Evolutionary conservation across 1,139 yeast genomes (phyloP), one percentile per base, ranked within the genome.

Genomic region (Yamadazyma conglobata): DNA sequence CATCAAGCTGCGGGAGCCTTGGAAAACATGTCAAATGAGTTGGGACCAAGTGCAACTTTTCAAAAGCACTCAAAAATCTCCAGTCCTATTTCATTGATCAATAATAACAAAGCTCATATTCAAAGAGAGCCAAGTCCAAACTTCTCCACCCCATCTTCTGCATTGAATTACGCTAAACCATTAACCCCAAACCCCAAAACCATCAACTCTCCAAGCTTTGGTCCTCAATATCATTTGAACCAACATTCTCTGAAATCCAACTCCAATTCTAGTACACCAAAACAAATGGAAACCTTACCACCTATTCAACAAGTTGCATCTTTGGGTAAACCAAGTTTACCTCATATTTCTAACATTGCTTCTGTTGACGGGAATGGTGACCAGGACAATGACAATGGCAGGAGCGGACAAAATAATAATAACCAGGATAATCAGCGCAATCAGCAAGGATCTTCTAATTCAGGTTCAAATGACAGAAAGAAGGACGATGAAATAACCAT

Each of bases 1-100:
- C 65, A 59, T 33, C 66, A 58, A 32, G 73, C 77, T 22, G 84
- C 84, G 9, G 81, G 82, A 6, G 82, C 81, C 2, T 63, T 79
- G 47, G 85, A 79, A 45, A 75, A 57, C 34, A 66, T 69, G 72
- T 59, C 71, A 5, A 57, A 64, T 40, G 73, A 66, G 39, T 52
- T 67, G 34, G 73, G 73, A 1, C 73, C 73, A 4, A 59, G 66
- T 40, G 72, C 73, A 1, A 55, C 69, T 5, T 66, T 66, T 42
- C 61, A 63, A 32, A 32, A 42, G 25, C 33, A 39, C 12, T 28
- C 31, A 8, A 21, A 36, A 39, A 31, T 32, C 31, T 33, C 44
- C 21, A 37, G 39, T 20, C 48, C 48, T 8, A 30, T 43, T 4
- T 62, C 69, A 8, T 53, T 66, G 27, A 60, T 64, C 47, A 50